Base-by-base conservation (phyloP, 306 rosid genomes). In the Phaseolus lunatus region DNA sequence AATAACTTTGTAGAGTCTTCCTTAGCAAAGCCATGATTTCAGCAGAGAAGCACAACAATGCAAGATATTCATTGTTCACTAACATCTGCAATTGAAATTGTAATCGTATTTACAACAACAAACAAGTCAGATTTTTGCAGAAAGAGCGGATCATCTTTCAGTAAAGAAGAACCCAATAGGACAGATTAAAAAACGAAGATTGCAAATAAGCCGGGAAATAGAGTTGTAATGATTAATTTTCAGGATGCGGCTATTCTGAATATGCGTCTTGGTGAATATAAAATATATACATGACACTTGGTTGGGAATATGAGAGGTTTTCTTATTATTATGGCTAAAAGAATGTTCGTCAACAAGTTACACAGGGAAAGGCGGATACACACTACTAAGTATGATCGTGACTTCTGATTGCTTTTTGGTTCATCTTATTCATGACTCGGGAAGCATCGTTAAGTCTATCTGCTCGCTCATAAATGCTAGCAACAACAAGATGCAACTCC, bases 401-500 rank as follows among this genome's bases (percentile, higher is more conserved):
- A 50, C 65, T 53, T 84, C 79, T 23, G 50, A n/a, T 78, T 27
- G 82, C 62, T 41, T 69, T 81, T 62, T 81, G 84, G 76, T 82
- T 85, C 85, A 89, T 86, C 86, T 73, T 84, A 82, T 82, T 89
- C 96, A 80, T 89, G 82, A 95, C 83, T 77, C 89, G 85, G 49
- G 93, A 87, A 13, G 98, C 92, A 78, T 90, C 97, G 33, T 87
- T 86, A 48, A 87, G 92, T 84, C 84, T 84, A 83, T 90, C 90
- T 53, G 88, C 90, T 78, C 97, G 86, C 84, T 92, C 93, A 72
- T 89, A 92, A 68, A 90, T 87, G 85, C 92, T 59, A 41, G 98
- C 86, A 58, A 88, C 96, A 20, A 95, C 97, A 53, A 92, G 86
- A 84, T 90, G 91, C 86, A 95, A 81, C 81, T 92, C 98, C 85